Evolutionary conservation across 768 basidiomycete genomes (phyloP).

Genomic region (Psilocybe tampanensis): DNA sequence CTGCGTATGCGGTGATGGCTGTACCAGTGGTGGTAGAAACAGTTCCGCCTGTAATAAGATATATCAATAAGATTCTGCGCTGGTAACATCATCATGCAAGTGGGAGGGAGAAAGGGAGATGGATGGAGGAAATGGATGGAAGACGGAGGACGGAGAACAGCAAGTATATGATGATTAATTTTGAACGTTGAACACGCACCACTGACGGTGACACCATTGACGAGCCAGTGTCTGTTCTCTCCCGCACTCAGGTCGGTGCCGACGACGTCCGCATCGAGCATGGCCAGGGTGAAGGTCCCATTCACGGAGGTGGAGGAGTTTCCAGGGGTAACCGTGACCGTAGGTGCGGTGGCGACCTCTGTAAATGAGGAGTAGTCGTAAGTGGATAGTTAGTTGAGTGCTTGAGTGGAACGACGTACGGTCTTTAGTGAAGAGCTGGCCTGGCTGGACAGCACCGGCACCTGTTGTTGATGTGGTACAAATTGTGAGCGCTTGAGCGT

Average conservation of each 20-base stretch:
- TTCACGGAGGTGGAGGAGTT: slow-evolving; percentile 47
- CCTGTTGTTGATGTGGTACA: slow-evolving; percentile 28
- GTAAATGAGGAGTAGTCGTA: background rate
- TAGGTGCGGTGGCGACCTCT: slow-evolving; percentile 63
- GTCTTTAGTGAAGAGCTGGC: slow-evolving; percentile 57
- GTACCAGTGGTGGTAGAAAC: slow-evolving; percentile 47
- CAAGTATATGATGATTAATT: background rate
- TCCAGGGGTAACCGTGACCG: slow-evolving; percentile 50
- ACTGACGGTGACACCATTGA: slow-evolving; percentile 59
- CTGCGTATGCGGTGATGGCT: slow-evolving; percentile 66
- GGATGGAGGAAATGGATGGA: too few species aligned
- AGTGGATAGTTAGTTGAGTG: background rate
- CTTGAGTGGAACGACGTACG: slow-evolving; percentile 42
- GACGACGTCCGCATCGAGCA: slow-evolving; percentile 75
- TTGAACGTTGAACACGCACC: slow-evolving; percentile 39
- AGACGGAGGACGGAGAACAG: too few species aligned
- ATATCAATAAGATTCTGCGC: too few species aligned
- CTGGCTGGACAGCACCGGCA: slow-evolving; percentile 53
- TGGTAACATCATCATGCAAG: too few species aligned
- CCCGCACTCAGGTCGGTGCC: slow-evolving; percentile 59
- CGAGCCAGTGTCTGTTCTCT: slow-evolving; percentile 81
- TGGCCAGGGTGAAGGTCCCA: slow-evolving; percentile 65
- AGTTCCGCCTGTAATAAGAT: slow-evolving; percentile 27
- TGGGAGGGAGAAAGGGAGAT: too few species aligned
- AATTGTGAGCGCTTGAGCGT: background rate